A percentile compares a stretch with the other conserved stretches of the same genome.
Evolutionary conservation across 371 early-diverging fungal species (phyloP).

Genomic region (Apophysomyces elegans): DNA sequence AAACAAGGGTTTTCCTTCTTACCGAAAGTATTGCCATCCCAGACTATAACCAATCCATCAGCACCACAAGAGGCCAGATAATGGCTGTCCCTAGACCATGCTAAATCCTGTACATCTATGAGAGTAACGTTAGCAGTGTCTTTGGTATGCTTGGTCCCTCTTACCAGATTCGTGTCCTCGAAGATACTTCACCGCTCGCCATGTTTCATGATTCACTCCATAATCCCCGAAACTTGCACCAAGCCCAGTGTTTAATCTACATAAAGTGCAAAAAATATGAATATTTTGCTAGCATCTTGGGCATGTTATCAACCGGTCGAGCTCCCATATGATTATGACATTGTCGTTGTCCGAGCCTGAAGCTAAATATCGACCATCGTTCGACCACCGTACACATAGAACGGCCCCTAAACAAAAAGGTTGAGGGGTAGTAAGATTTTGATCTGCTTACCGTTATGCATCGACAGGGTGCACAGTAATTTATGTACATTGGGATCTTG

Average conservation of each 20-base stretch:
- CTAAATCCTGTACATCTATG: constrained; percentile 88
- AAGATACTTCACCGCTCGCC: constrained; percentile 81
- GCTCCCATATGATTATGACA: constrained; percentile 92
- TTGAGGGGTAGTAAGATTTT: background rate
- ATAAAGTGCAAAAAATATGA: background rate
- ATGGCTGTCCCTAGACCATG: constrained; percentile 91
- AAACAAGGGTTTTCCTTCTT: constrained; percentile 14
- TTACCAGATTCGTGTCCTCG: constrained; percentile 91
- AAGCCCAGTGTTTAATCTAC: constrained; percentile 15
- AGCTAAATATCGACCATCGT: constrained; percentile 80
- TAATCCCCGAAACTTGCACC: constrained; percentile 60
- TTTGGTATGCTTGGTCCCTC: background rate
- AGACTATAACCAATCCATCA: constrained; percentile 84
- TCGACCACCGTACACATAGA: constrained; percentile 89
- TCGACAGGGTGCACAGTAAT: constrained; percentile 79
- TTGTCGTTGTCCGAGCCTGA: constrained; percentile 87
- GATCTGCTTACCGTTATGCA: constrained; percentile 75
- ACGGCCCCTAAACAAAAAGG: constrained; percentile 71
- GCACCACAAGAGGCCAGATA: constrained; percentile 93
- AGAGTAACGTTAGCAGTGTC: background rate
- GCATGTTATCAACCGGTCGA: constrained; percentile 55
- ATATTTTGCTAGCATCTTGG: background rate
- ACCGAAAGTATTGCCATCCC: constrained; percentile 87
- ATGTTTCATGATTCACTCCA: constrained; percentile 73
- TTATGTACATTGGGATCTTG: constrained; percentile 58